Evolutionary conservation across 2,329 filamentous ascomycete species (phyloP).

Genomic region (Pseudogymnoascus sp.): DNA sequence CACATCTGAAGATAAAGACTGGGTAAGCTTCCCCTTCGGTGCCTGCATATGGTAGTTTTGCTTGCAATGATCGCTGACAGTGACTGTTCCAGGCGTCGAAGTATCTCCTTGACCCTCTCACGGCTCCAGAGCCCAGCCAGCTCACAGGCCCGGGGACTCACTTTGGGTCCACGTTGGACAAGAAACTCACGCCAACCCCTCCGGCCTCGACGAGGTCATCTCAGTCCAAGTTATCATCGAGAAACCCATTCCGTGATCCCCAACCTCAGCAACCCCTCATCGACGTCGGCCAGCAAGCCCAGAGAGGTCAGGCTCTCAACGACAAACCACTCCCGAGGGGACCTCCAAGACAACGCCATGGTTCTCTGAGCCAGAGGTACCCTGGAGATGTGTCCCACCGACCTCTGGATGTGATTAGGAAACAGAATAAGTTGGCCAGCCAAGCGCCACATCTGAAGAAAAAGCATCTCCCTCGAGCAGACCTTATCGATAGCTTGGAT

Average conservation of each 20-base stretch:
- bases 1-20: background rate
- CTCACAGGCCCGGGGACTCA: constrained; percentile 59
- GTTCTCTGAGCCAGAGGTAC: constrained; percentile 51
- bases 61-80: background rate
- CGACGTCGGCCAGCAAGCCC: constrained; percentile 28
- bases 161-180: constrained; percentile 17
- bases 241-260: constrained; percentile 34
- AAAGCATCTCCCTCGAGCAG: constrained; percentile 58
- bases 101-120: constrained; percentile 64
- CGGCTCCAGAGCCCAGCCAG: constrained; percentile 58
- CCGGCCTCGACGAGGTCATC: constrained; percentile 49
- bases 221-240: constrained; percentile 38
- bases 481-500: constrained; percentile 77
- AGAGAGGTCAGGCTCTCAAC: background rate
- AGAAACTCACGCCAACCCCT: constrained; percentile 36
- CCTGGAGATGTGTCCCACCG: constrained; percentile 58
- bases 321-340: constrained; percentile 27
- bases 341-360: constrained; percentile 31
- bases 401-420: constrained; percentile 59
- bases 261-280: constrained; percentile 24
- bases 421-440: constrained; percentile 58
- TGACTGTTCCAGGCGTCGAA: constrained; percentile 46
- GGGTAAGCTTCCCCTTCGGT: background rate
- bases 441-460: constrained; percentile 60
- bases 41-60: background rate